Percentiles rank a stretch among this genome's conserved stretches.
Evolutionary conservation across 1,284 basidiomycete genomes (phyloP).

Genomic region (Wallemia mellicola): DNA sequence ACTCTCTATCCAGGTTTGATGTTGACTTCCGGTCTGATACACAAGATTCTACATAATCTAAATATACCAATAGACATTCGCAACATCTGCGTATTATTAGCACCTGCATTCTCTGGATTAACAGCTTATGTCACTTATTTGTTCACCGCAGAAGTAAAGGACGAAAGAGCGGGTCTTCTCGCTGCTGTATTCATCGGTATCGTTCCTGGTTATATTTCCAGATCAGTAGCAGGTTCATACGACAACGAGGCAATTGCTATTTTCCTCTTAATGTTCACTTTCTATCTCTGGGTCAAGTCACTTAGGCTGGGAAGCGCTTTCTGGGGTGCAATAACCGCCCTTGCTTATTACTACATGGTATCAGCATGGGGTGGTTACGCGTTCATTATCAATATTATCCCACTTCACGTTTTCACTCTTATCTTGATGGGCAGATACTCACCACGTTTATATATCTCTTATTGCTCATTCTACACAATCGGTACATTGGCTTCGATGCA

Average conservation of each 20-base stretch:
- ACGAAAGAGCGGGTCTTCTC: constrained; percentile 71
- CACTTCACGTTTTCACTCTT: constrained; percentile 70
- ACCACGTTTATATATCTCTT: constrained; percentile 70
- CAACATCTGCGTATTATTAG: constrained; percentile 86
- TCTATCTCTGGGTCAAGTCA: constrained; percentile 92
- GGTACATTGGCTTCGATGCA: constrained; percentile 96
- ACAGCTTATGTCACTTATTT: constrained; percentile 96
- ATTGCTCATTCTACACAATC: constrained; percentile 91
- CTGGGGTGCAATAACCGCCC: constrained; percentile 60
- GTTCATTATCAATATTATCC: constrained; percentile 99
- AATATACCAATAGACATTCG: constrained; percentile 92
- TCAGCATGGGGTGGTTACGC: constrained; percentile 99
- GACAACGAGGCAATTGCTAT: constrained; percentile 99
- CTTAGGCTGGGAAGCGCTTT: constrained; percentile 77
- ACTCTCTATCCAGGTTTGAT: constrained; percentile 95
- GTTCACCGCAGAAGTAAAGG: constrained; percentile 85
- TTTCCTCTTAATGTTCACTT: constrained; percentile 97
- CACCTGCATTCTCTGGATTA: constrained; percentile 81
- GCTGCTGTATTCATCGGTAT: constrained; percentile 98
- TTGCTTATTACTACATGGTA: constrained; percentile 99
- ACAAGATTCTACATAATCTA: constrained; percentile 57
- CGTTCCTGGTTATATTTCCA: constrained; percentile 89
- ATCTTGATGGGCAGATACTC: constrained; percentile 93
- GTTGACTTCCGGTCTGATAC: constrained; percentile 90
- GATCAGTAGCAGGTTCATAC: constrained; percentile 94